Conservation (phyloP, 345 rosid species). For the Heritiera littoralis region DNA sequence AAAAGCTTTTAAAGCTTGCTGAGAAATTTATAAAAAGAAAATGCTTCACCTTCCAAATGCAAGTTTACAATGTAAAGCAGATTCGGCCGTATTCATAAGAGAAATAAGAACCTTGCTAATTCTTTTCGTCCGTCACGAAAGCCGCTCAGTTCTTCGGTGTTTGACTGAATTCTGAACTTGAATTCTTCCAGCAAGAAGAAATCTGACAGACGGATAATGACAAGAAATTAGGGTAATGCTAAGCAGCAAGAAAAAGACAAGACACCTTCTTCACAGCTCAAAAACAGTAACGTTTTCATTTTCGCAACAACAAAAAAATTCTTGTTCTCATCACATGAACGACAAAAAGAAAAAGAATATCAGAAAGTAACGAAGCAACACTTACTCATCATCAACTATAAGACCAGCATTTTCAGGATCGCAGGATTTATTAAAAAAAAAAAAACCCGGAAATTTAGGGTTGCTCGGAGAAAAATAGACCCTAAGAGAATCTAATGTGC, state of each 20-base stretch:
- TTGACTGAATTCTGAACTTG: not conserved
- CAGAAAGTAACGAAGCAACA: not conserved
- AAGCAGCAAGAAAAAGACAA: constrained; percentile 5
- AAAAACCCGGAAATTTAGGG: not conserved
- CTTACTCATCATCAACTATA: constrained; percentile 12
- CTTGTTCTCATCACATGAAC: not conserved
- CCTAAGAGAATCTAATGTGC: not conserved
- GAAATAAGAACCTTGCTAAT: constrained; percentile 4
- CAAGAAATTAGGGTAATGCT: not conserved
- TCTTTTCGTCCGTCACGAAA: not conserved
- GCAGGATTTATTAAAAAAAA: not conserved
- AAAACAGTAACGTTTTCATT: not conserved
- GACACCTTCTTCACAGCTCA: not conserved
- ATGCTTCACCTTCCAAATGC: not conserved
- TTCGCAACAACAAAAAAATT: no score
- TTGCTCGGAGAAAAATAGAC: not conserved
- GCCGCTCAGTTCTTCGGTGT: not conserved
- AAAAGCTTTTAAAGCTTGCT: not conserved
- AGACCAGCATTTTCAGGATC: constrained; percentile 7
- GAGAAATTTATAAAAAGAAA: not conserved
- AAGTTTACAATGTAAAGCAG: not conserved
- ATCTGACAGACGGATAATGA: not conserved
- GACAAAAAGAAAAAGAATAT: not conserved
- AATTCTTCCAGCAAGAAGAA: not conserved
- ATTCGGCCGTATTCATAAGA: not conserved